Percentiles rank a stretch among this genome's conserved stretches.
phyloP scores from a whole-genome alignment of 2,329 filamentous ascomycete species.

The Fusarium goolgardi region DNA sequence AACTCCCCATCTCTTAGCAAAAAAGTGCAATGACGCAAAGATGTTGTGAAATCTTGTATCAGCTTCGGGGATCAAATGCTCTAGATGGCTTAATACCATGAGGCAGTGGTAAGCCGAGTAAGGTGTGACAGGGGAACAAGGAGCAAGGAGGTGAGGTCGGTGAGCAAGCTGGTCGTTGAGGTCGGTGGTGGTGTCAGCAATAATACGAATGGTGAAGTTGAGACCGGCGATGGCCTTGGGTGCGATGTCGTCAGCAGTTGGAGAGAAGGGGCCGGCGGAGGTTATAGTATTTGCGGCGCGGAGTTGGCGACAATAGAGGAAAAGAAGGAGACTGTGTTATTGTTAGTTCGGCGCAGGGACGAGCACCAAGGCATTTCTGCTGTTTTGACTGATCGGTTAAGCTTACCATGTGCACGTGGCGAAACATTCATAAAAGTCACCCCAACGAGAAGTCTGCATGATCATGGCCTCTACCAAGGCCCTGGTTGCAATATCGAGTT shows the following conservation, averaged over 20 bases:
- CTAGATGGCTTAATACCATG: conserved; percentile 50
- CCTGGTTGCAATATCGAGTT: conserved; percentile 50
- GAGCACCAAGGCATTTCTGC: neutral
- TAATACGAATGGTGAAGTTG: conserved; percentile 53
- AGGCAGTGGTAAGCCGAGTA: conserved; percentile 53
- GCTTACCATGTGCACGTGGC: conserved; percentile 52
- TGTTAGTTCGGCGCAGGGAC: conserved; percentile 8
- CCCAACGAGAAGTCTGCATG: conserved; percentile 50
- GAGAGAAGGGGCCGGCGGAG: conserved; percentile 32
- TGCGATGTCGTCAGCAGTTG: conserved; percentile 46
- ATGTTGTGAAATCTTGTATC: conserved; percentile 51
- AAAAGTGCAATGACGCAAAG: conserved; percentile 51
- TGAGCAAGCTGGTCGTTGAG: conserved; percentile 51
- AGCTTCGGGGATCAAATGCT: conserved; percentile 50
- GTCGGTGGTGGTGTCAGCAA: conserved; percentile 52
- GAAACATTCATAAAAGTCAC: conserved; percentile 53
- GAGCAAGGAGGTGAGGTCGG: conserved; percentile 48
- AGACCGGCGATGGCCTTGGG: conserved; percentile 53
- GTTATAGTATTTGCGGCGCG: conserved; percentile 44
- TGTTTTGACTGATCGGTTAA: neutral
- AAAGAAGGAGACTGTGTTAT: conserved; percentile 47
- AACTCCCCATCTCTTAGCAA: conserved; percentile 52
- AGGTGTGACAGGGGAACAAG: conserved; percentile 51
- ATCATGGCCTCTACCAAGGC: conserved; percentile 52
- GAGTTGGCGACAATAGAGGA: conserved; percentile 52